Conservation (phyloP, 23 red algal genomes). For the Pyropia haitanensis region DNA sequence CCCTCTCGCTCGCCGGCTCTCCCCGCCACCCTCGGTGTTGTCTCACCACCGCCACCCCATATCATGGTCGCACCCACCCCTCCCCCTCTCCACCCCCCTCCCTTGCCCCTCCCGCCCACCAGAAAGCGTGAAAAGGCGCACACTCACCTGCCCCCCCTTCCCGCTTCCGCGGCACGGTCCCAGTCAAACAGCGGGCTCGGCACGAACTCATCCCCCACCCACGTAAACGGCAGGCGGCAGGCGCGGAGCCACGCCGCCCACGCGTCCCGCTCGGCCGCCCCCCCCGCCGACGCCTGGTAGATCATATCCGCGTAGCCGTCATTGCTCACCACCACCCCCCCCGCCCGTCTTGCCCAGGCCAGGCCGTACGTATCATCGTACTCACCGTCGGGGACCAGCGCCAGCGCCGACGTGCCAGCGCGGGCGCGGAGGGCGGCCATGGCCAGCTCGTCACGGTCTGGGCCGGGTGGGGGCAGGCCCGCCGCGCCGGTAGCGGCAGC, state of each 20-base stretch:
- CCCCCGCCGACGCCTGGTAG: conserved; percentile 36
- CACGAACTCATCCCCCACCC: conserved; percentile 40
- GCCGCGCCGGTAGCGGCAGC: neutral
- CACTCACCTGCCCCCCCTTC: neutral
- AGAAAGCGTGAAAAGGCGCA: too few species aligned
- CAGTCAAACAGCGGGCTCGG: conserved; percentile 59
- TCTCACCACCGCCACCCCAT: too few species aligned
- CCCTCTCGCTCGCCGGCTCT: neutral
- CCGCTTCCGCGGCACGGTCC: conserved; percentile 26
- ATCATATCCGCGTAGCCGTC: conserved; percentile 50
- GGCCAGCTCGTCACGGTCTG: conserved; percentile 2
- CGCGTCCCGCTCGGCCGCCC: neutral
- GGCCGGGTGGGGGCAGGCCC: neutral
- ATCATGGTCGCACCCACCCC: too few species aligned
- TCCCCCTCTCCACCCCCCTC: too few species aligned
- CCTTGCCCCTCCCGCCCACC: too few species aligned
- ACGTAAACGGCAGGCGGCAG: conserved; percentile 61
- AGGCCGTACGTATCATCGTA: conserved; percentile 68
- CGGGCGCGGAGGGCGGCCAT: conserved; percentile 9
- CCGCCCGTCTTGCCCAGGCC: conserved; percentile 28
- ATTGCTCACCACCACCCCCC: conserved; percentile 51
- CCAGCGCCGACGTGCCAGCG: conserved; percentile 12
- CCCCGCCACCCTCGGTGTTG: too few species aligned
- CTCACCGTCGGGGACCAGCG: conserved; percentile 38
- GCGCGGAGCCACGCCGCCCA: conserved; percentile 27